A percentile compares a stretch with the other conserved stretches of the same genome.
Conservation (phyloP, 2,329 filamentous ascomycete genomes). For the Bipolaris sorokiniana region DNA sequence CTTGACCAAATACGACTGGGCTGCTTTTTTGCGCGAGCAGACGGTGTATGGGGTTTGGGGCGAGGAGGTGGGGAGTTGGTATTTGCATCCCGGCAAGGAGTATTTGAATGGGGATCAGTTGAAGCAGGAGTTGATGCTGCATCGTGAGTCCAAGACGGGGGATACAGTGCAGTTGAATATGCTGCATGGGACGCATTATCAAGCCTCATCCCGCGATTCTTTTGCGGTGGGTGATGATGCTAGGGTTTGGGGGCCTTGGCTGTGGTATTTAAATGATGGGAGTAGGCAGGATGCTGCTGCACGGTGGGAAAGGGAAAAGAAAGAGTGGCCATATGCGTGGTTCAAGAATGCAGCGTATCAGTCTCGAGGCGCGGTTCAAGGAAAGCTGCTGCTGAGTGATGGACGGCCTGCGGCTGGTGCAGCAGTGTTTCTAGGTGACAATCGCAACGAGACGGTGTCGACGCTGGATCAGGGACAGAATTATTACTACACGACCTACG, state of each 20-base stretch:
- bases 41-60: constrained; percentile 61
- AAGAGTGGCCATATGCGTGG: constrained; percentile 59
- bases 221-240: constrained; percentile 38
- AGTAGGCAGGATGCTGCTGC: constrained; percentile 52
- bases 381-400: constrained; percentile 55
- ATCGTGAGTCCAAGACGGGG: constrained; percentile 58
- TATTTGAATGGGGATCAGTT: constrained; percentile 61
- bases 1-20: constrained; percentile 61
- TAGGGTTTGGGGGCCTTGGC: constrained; percentile 49
- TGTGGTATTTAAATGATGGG: constrained; percentile 57
- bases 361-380: constrained; percentile 56
- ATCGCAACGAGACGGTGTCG: constrained; percentile 52
- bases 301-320: constrained; percentile 51
- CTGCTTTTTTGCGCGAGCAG: constrained; percentile 48
- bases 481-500: constrained; percentile 59
- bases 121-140: constrained; percentile 61
- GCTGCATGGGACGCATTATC: constrained; percentile 58
- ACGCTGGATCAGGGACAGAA: constrained; percentile 56
- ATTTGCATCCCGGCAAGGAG: constrained; percentile 58
- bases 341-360: constrained; percentile 56
- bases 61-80: constrained; percentile 58
- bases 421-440: constrained; percentile 59
- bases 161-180: constrained; percentile 62
- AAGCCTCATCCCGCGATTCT: constrained; percentile 37
- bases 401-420: constrained; percentile 57